A percentile compares a stretch with the other conserved stretches of the same genome.
These are phyloP conservation scores for Bolboschoenoplectus hybrid DNA, from an alignment of 202 grass and related monocot species.

Conservation along the genomic window DNA sequence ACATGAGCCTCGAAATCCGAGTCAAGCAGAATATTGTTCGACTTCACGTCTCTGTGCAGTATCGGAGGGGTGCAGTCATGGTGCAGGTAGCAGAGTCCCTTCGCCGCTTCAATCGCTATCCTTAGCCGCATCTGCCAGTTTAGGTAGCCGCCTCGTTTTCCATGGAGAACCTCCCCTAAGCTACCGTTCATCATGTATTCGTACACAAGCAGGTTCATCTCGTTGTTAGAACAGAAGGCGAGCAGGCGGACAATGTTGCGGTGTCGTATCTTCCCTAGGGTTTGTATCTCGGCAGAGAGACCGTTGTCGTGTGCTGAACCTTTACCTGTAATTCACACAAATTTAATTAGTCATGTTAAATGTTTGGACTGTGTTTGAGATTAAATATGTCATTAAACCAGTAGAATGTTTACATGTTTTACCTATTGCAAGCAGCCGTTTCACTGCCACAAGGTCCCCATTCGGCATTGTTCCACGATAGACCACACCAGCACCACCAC, in stretches of 20 bases:
- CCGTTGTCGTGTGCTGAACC: constrained; percentile 60
- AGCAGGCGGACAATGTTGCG: constrained; percentile 83
- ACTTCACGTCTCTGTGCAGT: constrained; percentile 92
- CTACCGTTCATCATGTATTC: constrained; percentile 82
- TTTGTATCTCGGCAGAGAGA: constrained; percentile 87
- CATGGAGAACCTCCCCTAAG: constrained; percentile 71
- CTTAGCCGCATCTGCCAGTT: constrained; percentile 58
- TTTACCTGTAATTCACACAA: constrained; percentile 36
- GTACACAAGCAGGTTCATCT: constrained; percentile 70
- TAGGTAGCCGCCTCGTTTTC: constrained; percentile 33
- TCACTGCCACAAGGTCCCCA: constrained; percentile 73
- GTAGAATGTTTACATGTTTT: not conserved
- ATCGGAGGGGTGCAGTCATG: constrained; percentile 82
- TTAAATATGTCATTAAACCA: not conserved
- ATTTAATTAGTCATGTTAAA: not conserved
- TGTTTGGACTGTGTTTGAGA: not conserved
- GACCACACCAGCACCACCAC: constrained; percentile 77
- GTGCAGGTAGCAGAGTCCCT: constrained; percentile 82
- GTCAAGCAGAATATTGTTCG: constrained; percentile 80
- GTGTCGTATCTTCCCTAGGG: constrained; percentile 84
- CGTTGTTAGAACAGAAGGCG: constrained; percentile 53
- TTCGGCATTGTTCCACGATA: constrained; percentile 75
- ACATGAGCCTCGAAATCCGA: constrained; percentile 72
- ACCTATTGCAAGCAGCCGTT: constrained; percentile 57
- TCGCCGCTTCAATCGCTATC: constrained; percentile 77